A percentile compares a stretch with the other conserved stretches of the same genome.
Conservation (phyloP, 352 stramenopile species). For the Pythium scleroteichum region DNA sequence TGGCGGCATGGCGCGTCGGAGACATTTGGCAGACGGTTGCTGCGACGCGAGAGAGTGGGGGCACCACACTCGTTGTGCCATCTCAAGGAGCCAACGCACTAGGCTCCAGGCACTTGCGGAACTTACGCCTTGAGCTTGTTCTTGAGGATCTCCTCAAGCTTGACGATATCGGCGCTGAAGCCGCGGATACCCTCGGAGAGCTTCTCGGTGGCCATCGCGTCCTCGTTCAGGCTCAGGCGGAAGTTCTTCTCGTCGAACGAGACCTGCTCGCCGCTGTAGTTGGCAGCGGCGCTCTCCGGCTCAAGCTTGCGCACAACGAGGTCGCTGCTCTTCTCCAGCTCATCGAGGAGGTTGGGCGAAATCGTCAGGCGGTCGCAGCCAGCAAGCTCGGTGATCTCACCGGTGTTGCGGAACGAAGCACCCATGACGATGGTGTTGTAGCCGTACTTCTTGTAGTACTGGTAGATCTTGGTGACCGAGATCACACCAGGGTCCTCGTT, state of each 20-base stretch:
- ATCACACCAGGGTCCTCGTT: constrained; percentile 97
- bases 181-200: constrained; percentile 96
- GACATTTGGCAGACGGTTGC: too few species aligned
- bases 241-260: constrained; percentile 94
- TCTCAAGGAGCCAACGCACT: not conserved
- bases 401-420: constrained; percentile 94
- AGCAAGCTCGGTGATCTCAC: constrained; percentile 96
- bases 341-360: constrained; percentile 93
- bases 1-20: not conserved
- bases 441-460: constrained; percentile 99
- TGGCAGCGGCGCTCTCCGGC: constrained; percentile 59
- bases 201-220: constrained; percentile 97
- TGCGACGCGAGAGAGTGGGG: not conserved
- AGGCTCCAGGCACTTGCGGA: not conserved
- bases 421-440: constrained; percentile 97
- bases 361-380: constrained; percentile 99
- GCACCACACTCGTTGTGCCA: not conserved
- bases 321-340: constrained; percentile 79
- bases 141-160: constrained; percentile 98
- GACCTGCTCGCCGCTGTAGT: constrained; percentile 80
- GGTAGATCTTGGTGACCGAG: constrained; percentile 96
- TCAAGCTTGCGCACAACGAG: constrained; percentile 86
- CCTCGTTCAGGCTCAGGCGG: constrained; percentile 97
- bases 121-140: constrained; percentile 89
- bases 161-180: constrained; percentile 97